Percentiles rank a stretch among this genome's conserved stretches.
These are phyloP conservation scores for Cyclotella cryptica DNA, from an alignment of 108 stramenopile genomes.

Conservation along the genomic window DNA sequence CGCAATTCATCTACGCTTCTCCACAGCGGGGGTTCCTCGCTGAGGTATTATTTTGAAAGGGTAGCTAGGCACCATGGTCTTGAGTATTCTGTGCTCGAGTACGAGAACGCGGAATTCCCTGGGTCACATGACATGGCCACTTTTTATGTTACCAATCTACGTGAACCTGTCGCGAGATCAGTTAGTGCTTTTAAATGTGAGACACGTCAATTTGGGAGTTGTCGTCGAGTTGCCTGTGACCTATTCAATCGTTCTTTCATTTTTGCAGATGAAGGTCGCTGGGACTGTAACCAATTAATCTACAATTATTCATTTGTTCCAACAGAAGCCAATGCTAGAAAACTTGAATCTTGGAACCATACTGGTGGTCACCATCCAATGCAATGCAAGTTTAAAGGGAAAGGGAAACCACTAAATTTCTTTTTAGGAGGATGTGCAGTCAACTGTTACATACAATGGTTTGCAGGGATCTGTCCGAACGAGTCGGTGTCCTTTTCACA, in stretches of 20 bases:
- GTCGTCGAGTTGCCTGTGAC: background rate
- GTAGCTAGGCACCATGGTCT: constrained; percentile 40
- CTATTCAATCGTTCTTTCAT: background rate
- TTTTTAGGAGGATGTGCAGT: constrained; percentile 23
- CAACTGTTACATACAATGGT: constrained; percentile 44
- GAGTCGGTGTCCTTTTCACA: background rate
- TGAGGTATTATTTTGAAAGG: constrained; percentile 23
- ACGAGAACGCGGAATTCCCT: constrained; percentile 16
- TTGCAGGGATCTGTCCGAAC: constrained; percentile 32
- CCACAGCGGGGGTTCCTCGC: constrained; percentile 21
- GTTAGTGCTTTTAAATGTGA: constrained; percentile 49
- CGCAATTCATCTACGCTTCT: background rate
- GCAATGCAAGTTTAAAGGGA: background rate
- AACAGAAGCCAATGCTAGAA: constrained; percentile 32
- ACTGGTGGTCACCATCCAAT: constrained; percentile 24
- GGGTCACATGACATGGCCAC: constrained; percentile 34
- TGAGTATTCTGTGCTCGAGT: constrained; percentile 31
- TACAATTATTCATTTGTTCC: constrained; percentile 29
- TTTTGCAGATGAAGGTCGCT: constrained; percentile 32
- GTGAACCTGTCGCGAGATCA: constrained; percentile 44
- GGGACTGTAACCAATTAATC: constrained; percentile 31
- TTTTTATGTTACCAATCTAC: constrained; percentile 44
- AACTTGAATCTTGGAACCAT: constrained; percentile 28
- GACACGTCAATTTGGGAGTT: background rate
- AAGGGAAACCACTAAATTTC: constrained; percentile 1